These are phyloP conservation scores for Colletotrichum sp. DNA, from an alignment of 2,329 filamentous ascomycete genomes.

Conservation along the genomic window DNA sequence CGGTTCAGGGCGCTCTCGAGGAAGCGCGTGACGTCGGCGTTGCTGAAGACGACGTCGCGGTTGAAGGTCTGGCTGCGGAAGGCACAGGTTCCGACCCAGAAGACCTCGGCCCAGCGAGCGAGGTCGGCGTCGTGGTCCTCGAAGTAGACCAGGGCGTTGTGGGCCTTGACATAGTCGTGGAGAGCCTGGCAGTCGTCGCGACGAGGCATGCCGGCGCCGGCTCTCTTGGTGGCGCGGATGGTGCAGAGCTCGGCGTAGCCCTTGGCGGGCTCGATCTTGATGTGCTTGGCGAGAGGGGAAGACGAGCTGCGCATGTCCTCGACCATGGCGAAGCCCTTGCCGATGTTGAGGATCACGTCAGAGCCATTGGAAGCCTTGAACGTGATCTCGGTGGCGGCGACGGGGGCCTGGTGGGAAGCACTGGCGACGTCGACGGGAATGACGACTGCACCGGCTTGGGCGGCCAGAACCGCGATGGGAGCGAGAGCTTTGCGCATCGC, in stretches of 20 bases:
- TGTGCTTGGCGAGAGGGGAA: neutral
- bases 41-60: neutral
- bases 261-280: neutral
- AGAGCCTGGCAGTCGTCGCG: slow-evolving; percentile 14
- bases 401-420: neutral
- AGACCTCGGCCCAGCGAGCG: neutral
- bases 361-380: slow-evolving; percentile 12
- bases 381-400: neutral
- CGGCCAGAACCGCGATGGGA: neutral
- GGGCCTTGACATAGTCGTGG: neutral
- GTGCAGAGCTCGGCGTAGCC: neutral
- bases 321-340: neutral
- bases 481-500: slow-evolving; percentile 1
- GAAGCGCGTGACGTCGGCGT: neutral
- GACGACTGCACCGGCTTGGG: neutral
- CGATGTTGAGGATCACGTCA: neutral
- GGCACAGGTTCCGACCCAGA: slow-evolving; percentile 8
- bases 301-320: neutral
- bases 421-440: neutral
- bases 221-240: neutral
- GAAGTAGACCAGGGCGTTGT: neutral
- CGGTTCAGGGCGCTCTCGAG: neutral
- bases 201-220: neutral
- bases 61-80: neutral
- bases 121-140: neutral